Base-by-base conservation (phyloP, 1,284 basidiomycete genomes). In the Vanrija pseudolonga region DNA sequence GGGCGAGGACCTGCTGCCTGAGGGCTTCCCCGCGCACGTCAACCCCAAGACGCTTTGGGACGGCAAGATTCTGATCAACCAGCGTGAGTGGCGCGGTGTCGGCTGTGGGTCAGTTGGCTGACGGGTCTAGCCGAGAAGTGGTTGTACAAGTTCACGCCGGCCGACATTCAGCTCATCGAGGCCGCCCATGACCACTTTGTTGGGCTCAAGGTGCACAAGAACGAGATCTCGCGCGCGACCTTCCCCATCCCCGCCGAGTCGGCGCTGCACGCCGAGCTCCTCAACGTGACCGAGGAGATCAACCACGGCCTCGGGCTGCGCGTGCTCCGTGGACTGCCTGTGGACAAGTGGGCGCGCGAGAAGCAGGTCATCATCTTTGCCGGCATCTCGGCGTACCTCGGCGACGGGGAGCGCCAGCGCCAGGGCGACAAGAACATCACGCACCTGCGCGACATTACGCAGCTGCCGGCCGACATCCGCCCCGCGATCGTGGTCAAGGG, bases 391-490 rank as follows among this genome's bases (percentile, higher is more conserved):
- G 20, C 56, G 4, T 65, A 65, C 41, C 52, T 67, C 22, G 50
- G 51, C 18, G 36, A 43, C 11, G 39, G 40, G 22, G 15, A 14
- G 8, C 45, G 65, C n/a, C 48, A 62, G 26, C 50, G 48, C 24
- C 54, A 61, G 47, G 59, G 61, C 3, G 40, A 32, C 11, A 44
- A 60, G 40, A 57, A 59, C 36, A 57, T 66, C 23, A 54, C 57
- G 22, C 64, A 66, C 55, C 56, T 66, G 6, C 46, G 64, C 22
- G 64, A 66, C 42, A 59, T 66, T 47, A 66, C 64, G 23, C 56
- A 61, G 26, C 45, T 64, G 18, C 55, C 56, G 9, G 61, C 45
- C 6, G 64, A 66, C 45, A 64, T 62, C 19, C 51, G 64, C 18
- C 64, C 64, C 9, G 54, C 57, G 18, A 64, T 66, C 52, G 38